A percentile compares a stretch with the other conserved stretches of the same genome.
phyloP scores from a whole-genome alignment of 2,329 filamentous ascomycete species.

The Calonectria pteridis region DNA sequence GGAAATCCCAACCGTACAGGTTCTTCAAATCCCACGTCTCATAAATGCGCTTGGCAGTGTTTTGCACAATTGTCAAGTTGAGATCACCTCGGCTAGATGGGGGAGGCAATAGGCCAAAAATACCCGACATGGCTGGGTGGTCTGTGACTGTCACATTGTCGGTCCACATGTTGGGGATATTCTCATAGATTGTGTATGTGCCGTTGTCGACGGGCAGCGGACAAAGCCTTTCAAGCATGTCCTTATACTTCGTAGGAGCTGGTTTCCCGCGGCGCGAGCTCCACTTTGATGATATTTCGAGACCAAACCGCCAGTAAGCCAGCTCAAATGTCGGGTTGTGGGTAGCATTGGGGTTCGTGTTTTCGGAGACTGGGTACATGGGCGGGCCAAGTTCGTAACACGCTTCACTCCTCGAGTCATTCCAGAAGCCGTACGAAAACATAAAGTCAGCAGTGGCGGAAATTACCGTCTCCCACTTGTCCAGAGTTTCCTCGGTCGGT shows the following conservation, averaged over 20 bases:
- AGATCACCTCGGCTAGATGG: background rate
- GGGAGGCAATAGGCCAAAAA: background rate
- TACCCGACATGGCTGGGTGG: background rate
- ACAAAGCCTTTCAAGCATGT: background rate
- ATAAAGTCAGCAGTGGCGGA: background rate
- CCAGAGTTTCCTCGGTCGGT: background rate
- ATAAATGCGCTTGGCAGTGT: background rate
- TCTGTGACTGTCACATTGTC: background rate
- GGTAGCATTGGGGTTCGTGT: background rate
- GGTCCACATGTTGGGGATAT: background rate
- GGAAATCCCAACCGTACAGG: background rate
- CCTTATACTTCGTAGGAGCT: background rate
- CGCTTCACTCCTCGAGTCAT: background rate
- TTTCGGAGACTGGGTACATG: background rate
- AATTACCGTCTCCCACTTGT: background rate
- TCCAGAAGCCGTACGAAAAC: background rate
- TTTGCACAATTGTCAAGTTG: background rate
- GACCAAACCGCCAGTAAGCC: background rate
- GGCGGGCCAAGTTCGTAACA: background rate
- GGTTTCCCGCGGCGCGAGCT: background rate
- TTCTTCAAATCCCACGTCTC: background rate
- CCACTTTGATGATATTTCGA: background rate
- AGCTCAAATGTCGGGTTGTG: background rate
- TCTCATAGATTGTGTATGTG: background rate
- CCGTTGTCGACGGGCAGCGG: background rate